These are phyloP conservation scores for Fusarium nisikadoi DNA, from an alignment of 2,329 filamentous ascomycete species.

Conservation along the genomic window DNA sequence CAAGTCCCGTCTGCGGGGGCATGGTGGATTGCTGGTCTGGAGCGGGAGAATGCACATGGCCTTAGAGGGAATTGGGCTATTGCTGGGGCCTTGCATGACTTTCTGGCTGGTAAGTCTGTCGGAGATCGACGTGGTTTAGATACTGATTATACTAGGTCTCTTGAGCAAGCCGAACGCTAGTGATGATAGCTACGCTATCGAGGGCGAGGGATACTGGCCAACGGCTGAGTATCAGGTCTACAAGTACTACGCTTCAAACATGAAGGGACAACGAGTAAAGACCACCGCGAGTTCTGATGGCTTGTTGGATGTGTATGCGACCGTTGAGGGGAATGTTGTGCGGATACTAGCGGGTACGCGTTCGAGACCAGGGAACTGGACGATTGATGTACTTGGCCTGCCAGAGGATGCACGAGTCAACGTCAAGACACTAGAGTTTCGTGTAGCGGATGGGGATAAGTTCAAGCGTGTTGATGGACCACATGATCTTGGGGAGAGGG, in stretches of 20 bases:
- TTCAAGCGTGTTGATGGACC: not conserved
- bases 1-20: conserved; percentile 54
- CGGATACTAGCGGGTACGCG: not conserved
- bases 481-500: not conserved
- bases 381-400: not conserved
- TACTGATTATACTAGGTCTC: not conserved
- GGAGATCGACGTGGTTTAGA: fast-evolving
- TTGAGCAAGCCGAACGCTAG: conserved; percentile 6
- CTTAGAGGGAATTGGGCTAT: conserved; percentile 59
- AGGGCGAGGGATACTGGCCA: conserved; percentile 20
- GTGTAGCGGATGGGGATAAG: not conserved
- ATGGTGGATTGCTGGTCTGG: conserved; percentile 59
- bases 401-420: not conserved
- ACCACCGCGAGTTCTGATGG: not conserved
- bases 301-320: conserved; percentile 9
- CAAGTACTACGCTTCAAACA: conserved; percentile 17
- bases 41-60: conserved; percentile 55
- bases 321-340: not conserved
- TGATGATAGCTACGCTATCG: not conserved
- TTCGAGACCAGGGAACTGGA: conserved; percentile 4
- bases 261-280: conserved; percentile 10
- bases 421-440: not conserved
- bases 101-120: conserved; percentile 46
- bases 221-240: conserved; percentile 29
- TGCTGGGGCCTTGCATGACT: conserved; percentile 55